These are phyloP conservation scores for Claviceps maximensis DNA, from an alignment of 2,329 filamentous ascomycete species.

Conservation along the genomic window DNA sequence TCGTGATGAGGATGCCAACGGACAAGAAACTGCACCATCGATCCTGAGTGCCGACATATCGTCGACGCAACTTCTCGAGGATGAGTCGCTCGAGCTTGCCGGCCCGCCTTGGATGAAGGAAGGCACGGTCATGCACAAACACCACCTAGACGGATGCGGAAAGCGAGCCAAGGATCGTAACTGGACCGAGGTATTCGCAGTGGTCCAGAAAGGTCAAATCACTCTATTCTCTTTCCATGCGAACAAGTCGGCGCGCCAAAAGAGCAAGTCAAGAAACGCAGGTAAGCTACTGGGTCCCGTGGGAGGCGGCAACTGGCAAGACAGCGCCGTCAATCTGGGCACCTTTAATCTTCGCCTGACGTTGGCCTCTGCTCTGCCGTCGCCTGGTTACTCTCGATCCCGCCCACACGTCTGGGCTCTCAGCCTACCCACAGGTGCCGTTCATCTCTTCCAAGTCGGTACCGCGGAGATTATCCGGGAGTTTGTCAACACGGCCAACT, in stretches of 20 bases:
- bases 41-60: conserved; percentile 47
- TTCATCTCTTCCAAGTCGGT: conserved; percentile 96
- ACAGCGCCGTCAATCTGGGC: conserved; percentile 82
- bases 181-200: conserved; percentile 91
- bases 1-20: conserved; percentile 61
- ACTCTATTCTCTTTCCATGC: conserved; percentile 85
- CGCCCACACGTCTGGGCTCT: conserved; percentile 90
- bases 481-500: conserved; percentile 89
- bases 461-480: conserved; percentile 90
- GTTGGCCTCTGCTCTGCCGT: conserved; percentile 76
- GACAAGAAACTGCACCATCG: conserved; percentile 31
- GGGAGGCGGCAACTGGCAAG: conserved; percentile 95
- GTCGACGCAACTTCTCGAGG: conserved; percentile 61
- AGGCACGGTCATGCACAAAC: conserved; percentile 89
- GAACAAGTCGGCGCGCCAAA: conserved; percentile 62
- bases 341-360: conserved; percentile 83
- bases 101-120: conserved; percentile 99
- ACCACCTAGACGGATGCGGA: conserved; percentile 80
- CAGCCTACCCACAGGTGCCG: conserved; percentile 79
- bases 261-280: conserved; percentile 40
- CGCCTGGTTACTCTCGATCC: conserved; percentile 83
- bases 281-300: conserved; percentile 50
- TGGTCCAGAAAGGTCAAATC: conserved; percentile 88
- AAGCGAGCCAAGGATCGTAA: conserved; percentile 89
- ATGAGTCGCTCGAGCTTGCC: conserved; percentile 80